Base-by-base conservation (phyloP, 78 protist species). In the Emiliania huxleyi region DNA sequence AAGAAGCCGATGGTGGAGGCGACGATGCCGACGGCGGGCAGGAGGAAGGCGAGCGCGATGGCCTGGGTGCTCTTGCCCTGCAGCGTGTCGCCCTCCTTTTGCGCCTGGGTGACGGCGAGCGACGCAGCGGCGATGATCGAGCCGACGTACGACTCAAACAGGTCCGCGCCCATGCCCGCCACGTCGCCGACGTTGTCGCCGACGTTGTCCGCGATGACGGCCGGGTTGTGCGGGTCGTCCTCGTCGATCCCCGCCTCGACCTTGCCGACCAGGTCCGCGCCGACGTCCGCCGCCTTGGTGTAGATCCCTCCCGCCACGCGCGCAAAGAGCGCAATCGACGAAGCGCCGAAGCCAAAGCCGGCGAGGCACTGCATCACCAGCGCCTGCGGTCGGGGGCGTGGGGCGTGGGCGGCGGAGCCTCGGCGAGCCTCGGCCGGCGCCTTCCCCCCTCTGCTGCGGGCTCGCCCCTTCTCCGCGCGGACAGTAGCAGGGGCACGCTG, bases 161-260 rank as follows among this genome's bases (percentile, higher is more conserved):
- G 91, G 37, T 96, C 97, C 33, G 96, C 91, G 29, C 96, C 96
- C 97, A 96, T 95, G 38, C 97, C 97, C 12, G 97, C 97, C 23
- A 95, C 91, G 94, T 96, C 97, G 40, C 97, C 97, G 52, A 96
- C 97, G 83, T 96, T 95, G 92, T 96, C 97, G 6, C 97, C 97
- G 33, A 96, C 96, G 92, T 95, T 94, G 94, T 96, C 97, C 8
- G 97, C 97, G 71, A 96, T 95, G 44, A 56, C 90, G 38, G 93
- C 97, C 11, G 97, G 96, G 95, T 96, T 96, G 91, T 93, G 90
- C 26, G 97, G 96, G 44, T 94, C 96, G 90, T 96, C 97, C 88
- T 96, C 97, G 22, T 91, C 93, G 77, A 94, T 62, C 85, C 90
- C 90, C 43, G 42, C 43, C 77, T 56, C 96, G 81, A 96, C 95